A percentile compares a stretch with the other conserved stretches of the same genome.
These are phyloP conservation scores for Sordariomycetes sp. DNA, from an alignment of 2,329 filamentous ascomycete species.

Conservation along the genomic window DNA sequence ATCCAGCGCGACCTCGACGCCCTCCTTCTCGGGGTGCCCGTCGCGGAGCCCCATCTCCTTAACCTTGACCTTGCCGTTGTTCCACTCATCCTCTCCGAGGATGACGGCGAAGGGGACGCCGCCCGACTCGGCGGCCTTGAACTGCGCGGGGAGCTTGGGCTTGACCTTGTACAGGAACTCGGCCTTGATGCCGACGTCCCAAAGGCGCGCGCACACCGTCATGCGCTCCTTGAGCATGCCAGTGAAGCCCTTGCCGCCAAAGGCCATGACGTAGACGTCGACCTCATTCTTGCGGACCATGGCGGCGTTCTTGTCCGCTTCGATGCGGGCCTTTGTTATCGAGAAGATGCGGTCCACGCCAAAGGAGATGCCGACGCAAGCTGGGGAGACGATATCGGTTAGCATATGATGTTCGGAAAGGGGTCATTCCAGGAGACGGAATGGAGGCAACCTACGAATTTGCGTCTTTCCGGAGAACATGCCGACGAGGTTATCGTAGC, in stretches of 20 bases:
- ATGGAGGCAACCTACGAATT: conserved; percentile 34
- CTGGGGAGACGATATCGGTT: neutral
- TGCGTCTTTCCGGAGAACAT: conserved; percentile 82
- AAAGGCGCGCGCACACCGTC: conserved; percentile 60
- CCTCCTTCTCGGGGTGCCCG: conserved; percentile 83
- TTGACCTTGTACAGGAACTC: conserved; percentile 87
- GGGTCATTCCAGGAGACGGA: neutral
- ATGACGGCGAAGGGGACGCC: conserved; percentile 80
- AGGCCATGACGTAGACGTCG: conserved; percentile 91
- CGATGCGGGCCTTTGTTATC: conserved; percentile 69
- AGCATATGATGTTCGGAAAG: neutral
- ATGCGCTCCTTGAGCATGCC: conserved; percentile 77
- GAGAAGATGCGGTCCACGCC: conserved; percentile 93
- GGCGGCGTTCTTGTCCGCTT: conserved; percentile 39
- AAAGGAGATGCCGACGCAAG: conserved; percentile 57
- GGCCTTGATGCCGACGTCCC: conserved; percentile 83
- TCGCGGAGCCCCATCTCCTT: conserved; percentile 67
- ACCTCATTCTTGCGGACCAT: conserved; percentile 55
- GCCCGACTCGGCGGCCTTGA: conserved; percentile 74
- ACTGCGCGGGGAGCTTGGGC: conserved; percentile 78
- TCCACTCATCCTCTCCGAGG: conserved; percentile 80
- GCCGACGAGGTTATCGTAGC: conserved; percentile 85
- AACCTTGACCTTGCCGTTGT: conserved; percentile 70
- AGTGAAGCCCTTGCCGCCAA: conserved; percentile 74
- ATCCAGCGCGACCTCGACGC: conserved; percentile 55